Evolutionary conservation across 306 rosid genomes (phyloP).

Genomic region (Ziziphus jujuba): DNA sequence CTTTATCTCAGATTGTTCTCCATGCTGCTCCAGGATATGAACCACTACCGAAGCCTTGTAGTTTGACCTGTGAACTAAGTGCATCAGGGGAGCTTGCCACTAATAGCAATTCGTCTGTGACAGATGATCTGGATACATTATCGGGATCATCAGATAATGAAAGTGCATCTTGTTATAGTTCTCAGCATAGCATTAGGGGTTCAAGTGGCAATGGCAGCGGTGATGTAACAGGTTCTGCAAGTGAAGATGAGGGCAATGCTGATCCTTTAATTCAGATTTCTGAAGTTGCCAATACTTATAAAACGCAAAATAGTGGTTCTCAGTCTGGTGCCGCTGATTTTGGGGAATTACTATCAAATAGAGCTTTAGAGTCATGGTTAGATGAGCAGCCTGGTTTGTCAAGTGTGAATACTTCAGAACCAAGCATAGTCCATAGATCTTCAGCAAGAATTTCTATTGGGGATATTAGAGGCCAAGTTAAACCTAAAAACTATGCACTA

Average conservation of each 20-base stretch:
- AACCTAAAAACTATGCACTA: constrained; percentile 68
- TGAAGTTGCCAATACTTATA: constrained; percentile 48
- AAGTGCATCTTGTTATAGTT: constrained; percentile 65
- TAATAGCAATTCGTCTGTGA: constrained; percentile 35
- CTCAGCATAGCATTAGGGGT: constrained; percentile 54
- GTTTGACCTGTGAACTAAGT: constrained; percentile 38
- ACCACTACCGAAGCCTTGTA: constrained; percentile 94
- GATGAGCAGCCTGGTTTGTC: constrained; percentile 72
- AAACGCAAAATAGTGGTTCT: constrained; percentile 47
- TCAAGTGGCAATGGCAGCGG: constrained; percentile 52
- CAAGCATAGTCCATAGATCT: constrained; percentile 47
- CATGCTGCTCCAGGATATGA: constrained; percentile 99
- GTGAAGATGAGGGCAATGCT: constrained; percentile 40
- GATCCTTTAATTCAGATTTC: constrained; percentile 77
- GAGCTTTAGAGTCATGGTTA: constrained; percentile 89
- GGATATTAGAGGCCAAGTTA: constrained; percentile 55
- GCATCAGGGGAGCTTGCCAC: constrained; percentile 37
- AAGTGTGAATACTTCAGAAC: constrained; percentile 43
- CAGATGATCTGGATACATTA: constrained; percentile 54
- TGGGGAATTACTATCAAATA: constrained; percentile 68
- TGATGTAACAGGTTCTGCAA: constrained; percentile 45
- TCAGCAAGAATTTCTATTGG: constrained; percentile 91
- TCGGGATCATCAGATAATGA: constrained; percentile 74
- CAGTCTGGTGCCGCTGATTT: constrained; percentile 55
- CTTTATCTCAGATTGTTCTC: constrained; percentile 89